These are phyloP conservation scores for Pseudocercospora macadamiae DNA, from an alignment of 2,329 filamentous ascomycete species.

Conservation along the genomic window DNA sequence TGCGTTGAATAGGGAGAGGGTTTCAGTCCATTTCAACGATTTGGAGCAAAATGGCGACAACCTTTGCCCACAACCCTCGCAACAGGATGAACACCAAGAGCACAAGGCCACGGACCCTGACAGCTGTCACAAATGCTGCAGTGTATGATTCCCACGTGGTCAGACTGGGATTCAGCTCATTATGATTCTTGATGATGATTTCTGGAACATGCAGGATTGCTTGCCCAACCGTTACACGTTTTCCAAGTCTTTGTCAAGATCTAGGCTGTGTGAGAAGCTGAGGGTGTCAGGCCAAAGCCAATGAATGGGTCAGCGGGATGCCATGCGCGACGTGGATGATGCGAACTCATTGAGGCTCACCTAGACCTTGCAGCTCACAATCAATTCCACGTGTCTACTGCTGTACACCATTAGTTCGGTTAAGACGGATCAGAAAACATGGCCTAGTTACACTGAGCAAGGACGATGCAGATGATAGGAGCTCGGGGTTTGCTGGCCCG, in stretches of 20 bases:
- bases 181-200: background rate
- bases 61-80: too few relatives aligned
- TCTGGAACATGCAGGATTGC: too few relatives aligned
- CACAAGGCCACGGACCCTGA: constrained; percentile 1
- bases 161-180: background rate
- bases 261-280: background rate
- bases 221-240: too few relatives aligned
- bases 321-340: background rate
- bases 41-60: too few relatives aligned
- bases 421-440: background rate
- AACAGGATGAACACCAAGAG: background rate
- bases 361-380: constrained; percentile 2
- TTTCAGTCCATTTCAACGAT: too few relatives aligned
- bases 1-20: too few relatives aligned
- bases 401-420: background rate
- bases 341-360: background rate
- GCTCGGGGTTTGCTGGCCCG: background rate
- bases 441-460: background rate
- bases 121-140: constrained; percentile 8
- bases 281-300: background rate
- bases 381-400: constrained; percentile 9
- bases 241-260: too few relatives aligned
- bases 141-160: background rate
- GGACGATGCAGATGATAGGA: background rate
- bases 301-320: background rate